Evolutionary conservation across 306 rosid species (phyloP).

Genomic region (Malus sieversii): DNA sequence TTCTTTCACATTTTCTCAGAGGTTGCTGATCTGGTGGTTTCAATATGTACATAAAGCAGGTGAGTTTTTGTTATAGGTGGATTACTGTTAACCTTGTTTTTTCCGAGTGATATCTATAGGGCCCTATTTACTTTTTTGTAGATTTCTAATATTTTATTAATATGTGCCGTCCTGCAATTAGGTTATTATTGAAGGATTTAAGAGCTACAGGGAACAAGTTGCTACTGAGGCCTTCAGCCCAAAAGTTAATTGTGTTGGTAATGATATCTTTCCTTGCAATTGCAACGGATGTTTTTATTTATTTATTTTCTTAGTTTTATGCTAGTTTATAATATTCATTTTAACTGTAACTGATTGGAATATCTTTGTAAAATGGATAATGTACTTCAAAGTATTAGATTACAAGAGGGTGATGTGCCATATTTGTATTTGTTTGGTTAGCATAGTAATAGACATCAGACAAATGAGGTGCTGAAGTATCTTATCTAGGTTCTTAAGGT

Average conservation of each 20-base stretch:
- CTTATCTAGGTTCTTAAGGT: not conserved
- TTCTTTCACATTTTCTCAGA: too few relatives aligned
- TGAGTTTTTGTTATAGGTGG: slow-evolving; percentile 21
- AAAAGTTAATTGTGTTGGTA: slow-evolving; percentile 98
- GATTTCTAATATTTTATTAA: not conserved
- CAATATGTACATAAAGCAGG: slow-evolving; percentile 95
- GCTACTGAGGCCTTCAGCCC: slow-evolving; percentile 97
- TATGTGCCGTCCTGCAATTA: slow-evolving; percentile 16
- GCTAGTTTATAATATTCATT: not conserved
- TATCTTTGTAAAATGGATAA: not conserved
- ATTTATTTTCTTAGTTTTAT: not conserved
- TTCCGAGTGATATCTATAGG: not conserved
- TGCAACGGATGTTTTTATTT: not conserved
- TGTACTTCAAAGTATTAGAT: not conserved
- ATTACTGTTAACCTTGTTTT: not conserved
- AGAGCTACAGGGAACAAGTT: slow-evolving; percentile 88
- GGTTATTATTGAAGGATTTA: slow-evolving; percentile 91
- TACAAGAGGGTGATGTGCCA: not conserved
- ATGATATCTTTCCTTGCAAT: slow-evolving; percentile 10
- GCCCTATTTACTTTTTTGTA: not conserved
- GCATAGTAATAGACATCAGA: not conserved
- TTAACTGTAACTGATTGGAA: not conserved
- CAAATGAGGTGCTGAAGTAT: not conserved
- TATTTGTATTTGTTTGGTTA: not conserved
- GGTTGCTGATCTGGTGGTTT: slow-evolving; percentile 30